Conservation (phyloP, 805 yeast species). For the Martiniozyma abietophila region DNA sequence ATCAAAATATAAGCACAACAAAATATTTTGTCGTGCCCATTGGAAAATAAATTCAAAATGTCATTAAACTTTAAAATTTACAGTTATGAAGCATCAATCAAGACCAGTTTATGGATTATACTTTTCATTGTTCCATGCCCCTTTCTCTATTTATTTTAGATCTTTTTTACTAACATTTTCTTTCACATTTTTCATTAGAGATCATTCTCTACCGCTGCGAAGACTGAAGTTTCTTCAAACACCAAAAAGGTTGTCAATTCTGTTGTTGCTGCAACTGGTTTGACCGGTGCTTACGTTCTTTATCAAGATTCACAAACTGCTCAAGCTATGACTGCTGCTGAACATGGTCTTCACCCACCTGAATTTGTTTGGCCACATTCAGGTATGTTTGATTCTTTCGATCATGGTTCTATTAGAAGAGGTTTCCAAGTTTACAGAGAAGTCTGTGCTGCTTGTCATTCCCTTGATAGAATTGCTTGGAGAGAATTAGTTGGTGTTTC, state of each 20-base stretch:
- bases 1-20: not conserved
- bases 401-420: conserved; percentile 94
- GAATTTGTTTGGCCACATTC: conserved; percentile 88
- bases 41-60: not conserved
- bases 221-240: conserved; percentile 25
- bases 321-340: conserved; percentile 96
- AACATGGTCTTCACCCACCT: conserved; percentile 97
- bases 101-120: too few species aligned
- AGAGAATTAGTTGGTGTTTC: conserved; percentile 96
- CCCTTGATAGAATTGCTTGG: conserved; percentile 96
- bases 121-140: not conserved
- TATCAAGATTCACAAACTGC: conserved; percentile 84
- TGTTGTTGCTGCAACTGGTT: conserved; percentile 64
- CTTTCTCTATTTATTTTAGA: not conserved
- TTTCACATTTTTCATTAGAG: conserved; percentile 18
- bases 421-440: conserved; percentile 98
- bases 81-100: not conserved
- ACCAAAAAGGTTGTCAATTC: conserved; percentile 48
- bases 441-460: conserved; percentile 98
- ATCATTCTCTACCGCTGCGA: conserved; percentile 28
- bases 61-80: not conserved
- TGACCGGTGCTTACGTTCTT: conserved; percentile 70
- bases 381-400: conserved; percentile 85
- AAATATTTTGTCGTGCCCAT: not conserved
- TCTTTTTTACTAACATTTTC: conserved; percentile 13